Evolutionary conservation across 441 rosid genomes (phyloP), one percentile per base, ranked within the genome.

Genomic region (Daphne laureola): DNA sequence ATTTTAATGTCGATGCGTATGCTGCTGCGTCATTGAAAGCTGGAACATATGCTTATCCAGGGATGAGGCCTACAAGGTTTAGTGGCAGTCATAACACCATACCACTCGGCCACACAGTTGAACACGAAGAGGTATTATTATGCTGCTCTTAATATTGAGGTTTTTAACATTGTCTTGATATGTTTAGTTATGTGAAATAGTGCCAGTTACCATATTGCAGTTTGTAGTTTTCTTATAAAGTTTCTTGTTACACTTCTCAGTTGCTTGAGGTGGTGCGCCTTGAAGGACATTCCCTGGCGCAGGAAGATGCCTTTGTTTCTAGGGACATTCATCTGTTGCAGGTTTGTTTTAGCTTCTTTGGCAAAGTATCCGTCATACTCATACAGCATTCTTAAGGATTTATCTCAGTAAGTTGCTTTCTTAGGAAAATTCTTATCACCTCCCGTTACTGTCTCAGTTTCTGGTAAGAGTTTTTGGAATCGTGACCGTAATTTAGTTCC

Each of bases 81-180:
- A 87, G 95, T 0, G 95, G 98, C 46, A 87, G 95, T 68, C 99
- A 94, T 62, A 78, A 86, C 42, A 90, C 86, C 63, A 84, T 94
- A 91, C 99, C 99, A 9, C 83, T 94, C 13, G 99, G 92, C 26
- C 95, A 90, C 68, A 94, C 98, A 0, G 84, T 94, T 53, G 99
- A 94, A 69, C 91, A 94, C 0, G 99, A 86, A 76, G 99, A 94
- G 86, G 99, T 87, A 69, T 18, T 17, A 16, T 70, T 17, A 6
- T 31, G 11, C 7, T 31, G 11, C 7, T 31, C 11, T 5, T 31
- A 31, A 31, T 31, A 31, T 31, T 9, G 0, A 31, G 11, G 1
- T 31, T 31, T 7, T 21, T 21, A 21, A 3, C 3, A 9, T 31
- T 5, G 7, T 5, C 11, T 31, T 6, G 38, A 4, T 31, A 31